Percentiles rank a stretch among this genome's conserved stretches.
phyloP scores from a whole-genome alignment of 495 filamentous ascomycete genomes.

The Lophiostoma macrostomum region DNA sequence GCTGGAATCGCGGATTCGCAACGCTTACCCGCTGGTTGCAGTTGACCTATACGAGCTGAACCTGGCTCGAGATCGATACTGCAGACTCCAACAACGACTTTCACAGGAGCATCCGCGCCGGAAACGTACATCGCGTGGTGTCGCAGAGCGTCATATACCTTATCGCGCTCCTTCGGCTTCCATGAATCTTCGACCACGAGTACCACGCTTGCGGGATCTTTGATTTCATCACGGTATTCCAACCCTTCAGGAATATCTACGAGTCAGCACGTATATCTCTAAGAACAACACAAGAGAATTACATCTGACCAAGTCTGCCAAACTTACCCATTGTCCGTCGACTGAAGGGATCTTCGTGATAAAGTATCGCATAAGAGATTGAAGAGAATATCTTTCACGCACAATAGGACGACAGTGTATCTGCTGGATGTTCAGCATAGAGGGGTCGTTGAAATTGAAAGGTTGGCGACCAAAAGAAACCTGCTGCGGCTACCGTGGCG shows the following conservation, averaged over 20 bases:
- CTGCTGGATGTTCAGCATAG: constrained; percentile 23
- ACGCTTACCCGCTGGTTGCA: constrained; percentile 16
- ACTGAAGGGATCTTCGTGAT: too few relatives aligned
- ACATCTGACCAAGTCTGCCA: too few relatives aligned
- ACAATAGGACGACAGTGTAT: constrained; percentile 24
- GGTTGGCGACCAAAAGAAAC: constrained; percentile 27
- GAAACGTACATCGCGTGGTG: not conserved
- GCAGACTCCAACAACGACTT: constrained; percentile 20
- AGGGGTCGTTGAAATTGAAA: constrained; percentile 28
- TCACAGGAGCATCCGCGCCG: not conserved
- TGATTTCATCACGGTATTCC: constrained; percentile 18
- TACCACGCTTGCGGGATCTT: constrained; percentile 14
- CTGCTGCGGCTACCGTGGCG: constrained; percentile 25
- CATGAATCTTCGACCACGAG: constrained; percentile 23
- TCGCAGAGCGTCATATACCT: constrained; percentile 21
- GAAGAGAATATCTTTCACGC: too few relatives aligned
- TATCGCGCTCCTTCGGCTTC: not conserved
- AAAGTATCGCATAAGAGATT: too few relatives aligned
- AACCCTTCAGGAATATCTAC: too few relatives aligned
- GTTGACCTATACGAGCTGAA: constrained; percentile 8
- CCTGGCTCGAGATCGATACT: constrained; percentile 15
- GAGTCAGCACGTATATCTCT: too few relatives aligned
- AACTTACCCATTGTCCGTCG: too few relatives aligned
- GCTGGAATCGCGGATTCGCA: not conserved
- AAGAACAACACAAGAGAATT: too few relatives aligned